phyloP scores from a whole-genome alignment of 306 rosid species.

The Quercus agrifolia region DNA sequence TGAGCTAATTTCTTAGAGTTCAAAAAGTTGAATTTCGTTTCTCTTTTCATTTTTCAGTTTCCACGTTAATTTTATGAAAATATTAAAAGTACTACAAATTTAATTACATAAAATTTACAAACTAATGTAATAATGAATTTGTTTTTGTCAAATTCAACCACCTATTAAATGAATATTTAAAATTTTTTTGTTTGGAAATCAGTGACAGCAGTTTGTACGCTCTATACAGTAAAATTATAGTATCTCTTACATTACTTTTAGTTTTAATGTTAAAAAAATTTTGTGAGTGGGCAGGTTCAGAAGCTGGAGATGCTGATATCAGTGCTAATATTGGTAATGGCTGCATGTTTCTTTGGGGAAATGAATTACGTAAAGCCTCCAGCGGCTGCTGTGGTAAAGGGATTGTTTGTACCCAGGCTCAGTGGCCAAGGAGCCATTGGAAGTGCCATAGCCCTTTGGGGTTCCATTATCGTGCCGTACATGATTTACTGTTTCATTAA shows the following conservation, averaged over 20 bases:
- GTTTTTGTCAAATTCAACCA: background rate
- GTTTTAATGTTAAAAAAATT: background rate
- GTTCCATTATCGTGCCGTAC: constrained; percentile 95
- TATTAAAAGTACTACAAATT: too few species aligned
- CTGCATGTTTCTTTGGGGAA: constrained; percentile 88
- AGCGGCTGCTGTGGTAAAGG: constrained; percentile 32
- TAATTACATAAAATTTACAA: too few species aligned
- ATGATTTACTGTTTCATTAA: background rate
- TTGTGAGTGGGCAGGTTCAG: constrained; percentile 35
- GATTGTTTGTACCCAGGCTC: constrained; percentile 74
- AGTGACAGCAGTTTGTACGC: too few species aligned
- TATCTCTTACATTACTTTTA: too few species aligned
- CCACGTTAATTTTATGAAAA: too few species aligned
- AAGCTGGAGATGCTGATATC: constrained; percentile 75
- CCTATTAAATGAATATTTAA: too few species aligned
- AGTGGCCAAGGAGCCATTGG: constrained; percentile 63
- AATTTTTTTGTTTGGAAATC: too few species aligned
- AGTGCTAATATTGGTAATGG: constrained; percentile 59
- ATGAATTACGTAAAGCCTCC: constrained; percentile 79
- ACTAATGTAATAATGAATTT: background rate
- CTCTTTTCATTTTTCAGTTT: too few species aligned
- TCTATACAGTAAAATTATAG: too few species aligned
- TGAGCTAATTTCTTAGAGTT: too few species aligned
- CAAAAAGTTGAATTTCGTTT: too few species aligned
- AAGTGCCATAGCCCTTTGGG: constrained; percentile 83